Conservation (phyloP, 805 yeast genomes). For the Starmerella etchellsii region DNA sequence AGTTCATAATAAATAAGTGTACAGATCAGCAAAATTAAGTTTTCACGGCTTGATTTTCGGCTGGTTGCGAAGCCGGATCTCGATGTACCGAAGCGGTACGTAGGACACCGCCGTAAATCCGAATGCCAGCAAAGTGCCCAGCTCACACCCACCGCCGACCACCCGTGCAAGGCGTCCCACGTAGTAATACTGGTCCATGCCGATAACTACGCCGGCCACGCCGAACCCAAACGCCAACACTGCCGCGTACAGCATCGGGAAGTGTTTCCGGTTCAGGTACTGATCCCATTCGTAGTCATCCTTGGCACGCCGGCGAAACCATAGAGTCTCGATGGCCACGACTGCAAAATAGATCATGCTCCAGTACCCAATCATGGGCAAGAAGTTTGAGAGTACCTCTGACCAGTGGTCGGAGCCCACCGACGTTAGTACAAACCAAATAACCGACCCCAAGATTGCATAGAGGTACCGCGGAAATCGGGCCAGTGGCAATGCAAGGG, state of each 20-base stretch:
- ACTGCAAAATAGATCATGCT: constrained; percentile 65
- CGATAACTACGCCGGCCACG: constrained; percentile 68
- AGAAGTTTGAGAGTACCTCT: constrained; percentile 60
- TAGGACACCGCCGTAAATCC: constrained; percentile 54
- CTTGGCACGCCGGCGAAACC: constrained; percentile 45
- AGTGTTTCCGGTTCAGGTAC: constrained; percentile 50
- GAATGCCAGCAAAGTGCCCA: constrained; percentile 70
- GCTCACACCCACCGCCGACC: constrained; percentile 61
- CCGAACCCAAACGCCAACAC: constrained; percentile 53
- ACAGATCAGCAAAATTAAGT: background rate
- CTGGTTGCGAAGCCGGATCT: constrained; percentile 37
- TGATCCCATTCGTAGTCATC: constrained; percentile 56
- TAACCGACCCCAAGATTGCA: constrained; percentile 47
- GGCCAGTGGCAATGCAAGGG: constrained; percentile 37
- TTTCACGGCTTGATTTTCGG: constrained; percentile 12
- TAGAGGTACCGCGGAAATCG: constrained; percentile 68
- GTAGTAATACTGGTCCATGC: constrained; percentile 82
- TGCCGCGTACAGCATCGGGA: constrained; percentile 66
- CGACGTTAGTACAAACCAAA: constrained; percentile 57
- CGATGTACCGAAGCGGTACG: constrained; percentile 53
- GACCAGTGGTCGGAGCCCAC: constrained; percentile 66
- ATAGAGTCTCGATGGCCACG: constrained; percentile 54
- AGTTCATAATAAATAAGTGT: background rate
- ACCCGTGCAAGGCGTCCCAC: constrained; percentile 57
- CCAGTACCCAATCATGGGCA: constrained; percentile 92